A percentile compares a stretch with the other conserved stretches of the same genome.
Conservation (phyloP, 2,329 filamentous ascomycete species). For the Pyricularia pennisetigena region DNA sequence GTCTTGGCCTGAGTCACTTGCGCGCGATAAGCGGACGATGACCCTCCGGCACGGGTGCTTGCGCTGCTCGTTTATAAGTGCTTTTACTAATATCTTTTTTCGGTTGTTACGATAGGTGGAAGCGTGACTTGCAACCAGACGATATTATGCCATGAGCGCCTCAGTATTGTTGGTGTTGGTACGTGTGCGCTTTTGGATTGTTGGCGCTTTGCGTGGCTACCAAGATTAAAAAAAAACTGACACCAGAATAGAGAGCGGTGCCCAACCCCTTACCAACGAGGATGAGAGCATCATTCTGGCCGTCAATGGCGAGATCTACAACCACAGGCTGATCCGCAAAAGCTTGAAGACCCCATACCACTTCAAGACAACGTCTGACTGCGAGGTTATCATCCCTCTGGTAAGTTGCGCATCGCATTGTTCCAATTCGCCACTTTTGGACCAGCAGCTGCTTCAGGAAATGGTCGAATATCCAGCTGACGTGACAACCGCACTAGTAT, state of each 20-base stretch:
- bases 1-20: constrained; percentile 18
- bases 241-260: constrained; percentile 65
- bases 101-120: constrained; percentile 50
- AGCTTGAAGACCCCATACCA: constrained; percentile 73
- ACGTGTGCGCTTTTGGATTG: constrained; percentile 21
- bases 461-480: neutral
- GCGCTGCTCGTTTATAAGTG: constrained; percentile 15
- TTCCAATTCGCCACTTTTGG: neutral
- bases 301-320: constrained; percentile 99
- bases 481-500: constrained; percentile 48
- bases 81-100: constrained; percentile 10
- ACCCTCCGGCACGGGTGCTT: neutral
- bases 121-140: constrained; percentile 85
- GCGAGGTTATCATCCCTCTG: constrained; percentile 96
- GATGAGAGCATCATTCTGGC: constrained; percentile 83
- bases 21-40: constrained; percentile 3
- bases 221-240: constrained; percentile 13
- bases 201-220: constrained; percentile 14
- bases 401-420: constrained; percentile 38
- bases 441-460: neutral
- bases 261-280: constrained; percentile 88
- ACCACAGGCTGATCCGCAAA: constrained; percentile 93
- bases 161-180: constrained; percentile 97
- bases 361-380: constrained; percentile 98
- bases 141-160: constrained; percentile 93